These are phyloP conservation scores for Phytophthora nicotianae DNA, from an alignment of 352 stramenopile genomes.

Conservation along the genomic window DNA sequence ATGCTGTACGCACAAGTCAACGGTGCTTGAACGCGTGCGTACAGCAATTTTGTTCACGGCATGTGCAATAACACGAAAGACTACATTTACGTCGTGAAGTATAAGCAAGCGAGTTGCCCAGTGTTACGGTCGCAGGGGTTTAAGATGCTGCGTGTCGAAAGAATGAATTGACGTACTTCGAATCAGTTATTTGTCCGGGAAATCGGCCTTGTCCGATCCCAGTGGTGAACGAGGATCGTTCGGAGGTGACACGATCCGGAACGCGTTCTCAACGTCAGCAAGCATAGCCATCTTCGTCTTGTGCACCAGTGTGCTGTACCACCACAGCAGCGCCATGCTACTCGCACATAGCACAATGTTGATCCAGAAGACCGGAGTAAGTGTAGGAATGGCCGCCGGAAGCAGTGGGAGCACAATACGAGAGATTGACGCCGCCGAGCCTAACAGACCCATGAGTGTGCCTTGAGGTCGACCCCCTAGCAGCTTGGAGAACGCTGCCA, in stretches of 20 bases:
- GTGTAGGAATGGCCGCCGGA: conserved; percentile 55
- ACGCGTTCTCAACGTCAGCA: conserved; percentile 40
- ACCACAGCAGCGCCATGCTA: conserved; percentile 59
- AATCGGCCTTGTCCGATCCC: conserved; percentile 39
- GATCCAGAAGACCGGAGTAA: conserved; percentile 80
- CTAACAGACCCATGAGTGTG: conserved; percentile 75
- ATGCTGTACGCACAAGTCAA: background rate
- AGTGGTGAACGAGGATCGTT: conserved; percentile 47
- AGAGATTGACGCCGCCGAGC: conserved; percentile 67
- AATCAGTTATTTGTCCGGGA: conserved; percentile 5
- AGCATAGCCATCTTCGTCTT: conserved; percentile 51
- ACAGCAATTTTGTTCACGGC: too few species aligned
- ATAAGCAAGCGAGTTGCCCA: background rate
- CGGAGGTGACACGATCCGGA: conserved; percentile 27
- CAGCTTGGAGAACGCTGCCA: conserved; percentile 74
- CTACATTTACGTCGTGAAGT: too few species aligned
- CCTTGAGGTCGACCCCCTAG: conserved; percentile 67
- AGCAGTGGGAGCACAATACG: conserved; percentile 73
- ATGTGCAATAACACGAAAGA: too few species aligned
- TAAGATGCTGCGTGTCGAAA: background rate
- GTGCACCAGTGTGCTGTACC: conserved; percentile 62
- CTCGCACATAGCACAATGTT: conserved; percentile 60
- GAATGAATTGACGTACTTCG: too few species aligned
- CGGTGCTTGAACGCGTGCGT: too few species aligned
- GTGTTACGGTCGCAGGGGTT: too few species aligned